Evolutionary conservation across 2,329 filamentous ascomycete genomes (phyloP).

Genomic region (Aschersonia sp.): DNA sequence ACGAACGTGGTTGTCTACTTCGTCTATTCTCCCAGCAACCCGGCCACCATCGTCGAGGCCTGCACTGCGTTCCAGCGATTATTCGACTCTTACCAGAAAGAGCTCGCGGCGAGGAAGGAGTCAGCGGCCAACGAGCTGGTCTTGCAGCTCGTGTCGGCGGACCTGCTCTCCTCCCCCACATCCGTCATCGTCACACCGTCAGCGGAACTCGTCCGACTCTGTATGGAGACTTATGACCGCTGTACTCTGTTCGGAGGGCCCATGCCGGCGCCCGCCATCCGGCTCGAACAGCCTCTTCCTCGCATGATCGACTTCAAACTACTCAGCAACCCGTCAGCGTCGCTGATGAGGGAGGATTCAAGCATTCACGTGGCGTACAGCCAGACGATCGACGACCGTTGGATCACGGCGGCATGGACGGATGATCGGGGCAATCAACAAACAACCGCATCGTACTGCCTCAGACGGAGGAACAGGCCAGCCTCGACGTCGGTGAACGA

Average conservation of each 20-base stretch:
- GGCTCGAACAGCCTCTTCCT: conserved; percentile 56
- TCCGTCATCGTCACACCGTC: conserved; percentile 49
- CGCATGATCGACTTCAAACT: conserved; percentile 65
- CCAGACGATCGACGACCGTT: conserved; percentile 59
- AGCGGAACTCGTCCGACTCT: conserved; percentile 44
- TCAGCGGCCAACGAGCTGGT: conserved; percentile 50
- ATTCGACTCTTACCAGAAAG: conserved; percentile 42
- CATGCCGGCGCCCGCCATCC: conserved; percentile 54
- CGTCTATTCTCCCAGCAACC: conserved; percentile 51
- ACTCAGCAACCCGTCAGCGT: conserved; percentile 50
- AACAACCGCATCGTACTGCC: conserved; percentile 58
- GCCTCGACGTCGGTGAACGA: conserved; percentile 41
- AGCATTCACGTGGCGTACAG: conserved; percentile 72
- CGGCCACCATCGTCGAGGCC: conserved; percentile 50
- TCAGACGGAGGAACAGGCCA: conserved; percentile 42
- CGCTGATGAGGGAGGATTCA: conserved; percentile 63
- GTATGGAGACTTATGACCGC: conserved; percentile 65
- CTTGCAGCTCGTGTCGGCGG: conserved; percentile 59
- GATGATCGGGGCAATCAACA: conserved; percentile 64
- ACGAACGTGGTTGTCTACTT: conserved; percentile 65
- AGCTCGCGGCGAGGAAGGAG: conserved; percentile 25
- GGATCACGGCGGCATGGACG: conserved; percentile 71
- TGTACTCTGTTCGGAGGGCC: conserved; percentile 44
- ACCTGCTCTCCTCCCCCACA: conserved; percentile 49
- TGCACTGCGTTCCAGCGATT: conserved; percentile 63